Evolutionary conservation across 345 rosid species (phyloP), one percentile per base, ranked within the genome.

Genomic region (Pseudoturritis turrita): DNA sequence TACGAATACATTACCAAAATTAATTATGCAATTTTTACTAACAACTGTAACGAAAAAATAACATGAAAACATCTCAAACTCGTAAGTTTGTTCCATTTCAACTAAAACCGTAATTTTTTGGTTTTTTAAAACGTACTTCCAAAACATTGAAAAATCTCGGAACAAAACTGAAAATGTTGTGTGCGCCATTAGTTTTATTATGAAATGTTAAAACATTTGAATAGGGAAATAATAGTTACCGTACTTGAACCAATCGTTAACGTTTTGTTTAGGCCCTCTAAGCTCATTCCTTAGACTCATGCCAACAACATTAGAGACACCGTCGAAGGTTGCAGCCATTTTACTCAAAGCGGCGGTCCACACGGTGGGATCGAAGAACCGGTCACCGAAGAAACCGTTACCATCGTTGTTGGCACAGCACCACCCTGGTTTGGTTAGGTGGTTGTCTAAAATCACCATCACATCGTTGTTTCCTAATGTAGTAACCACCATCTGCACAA

Each of bases 201-300:
- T n/a, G n/a, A n/a, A n/a, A n/a, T n/a, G 33, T 29, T 46, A 18
- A 13, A 2, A 51, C 26, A 52, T 52, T 11, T 50, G 54, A 4
- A 14, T 31, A 26, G 43, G 13, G 6, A 57, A 19, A 10, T 13
- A 47, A n/a, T 64, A 44, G 77, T 26, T 61, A 75, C 44, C 65
- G 46, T 89, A 89, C 94, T 81, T 89, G 84, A 89, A 92, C 98
- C 98, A 95, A 56, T 89, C 98, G 8, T 83, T 77, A 9, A 70
- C 82, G 26, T 88, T 95, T 74, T 95, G 99, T 26, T 58, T 86
- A 28, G 87, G 79, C 40, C 99, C 99, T 44, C 99, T 84, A 26
- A 92, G 97, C 70, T 95, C 99, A 54, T 95, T 95, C 72, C 99
- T 89, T 70, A 95, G 63, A 84, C 99, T 88, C 93, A 95, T 88